A percentile compares a stretch with the other conserved stretches of the same genome.
Evolutionary conservation across 257 asterid genomes (phyloP).

Genomic region (Fraxinus quadrangulata): DNA sequence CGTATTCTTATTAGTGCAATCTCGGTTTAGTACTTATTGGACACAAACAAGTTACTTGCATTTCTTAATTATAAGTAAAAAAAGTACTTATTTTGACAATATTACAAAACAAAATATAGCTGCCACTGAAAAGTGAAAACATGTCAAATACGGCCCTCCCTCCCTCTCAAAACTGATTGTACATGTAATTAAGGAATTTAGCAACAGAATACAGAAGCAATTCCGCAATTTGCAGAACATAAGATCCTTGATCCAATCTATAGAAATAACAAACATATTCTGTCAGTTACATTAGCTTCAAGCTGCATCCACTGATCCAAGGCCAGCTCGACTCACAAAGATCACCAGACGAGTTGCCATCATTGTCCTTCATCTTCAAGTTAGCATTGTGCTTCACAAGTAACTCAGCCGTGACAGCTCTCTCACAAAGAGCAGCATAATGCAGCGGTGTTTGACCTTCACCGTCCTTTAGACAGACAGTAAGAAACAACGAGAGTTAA

Average conservation of each 20-base stretch:
- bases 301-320: conserved; percentile 44
- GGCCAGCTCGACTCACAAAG: conserved; percentile 73
- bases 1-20: neutral
- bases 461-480: conserved; percentile 53
- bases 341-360: conserved; percentile 73
- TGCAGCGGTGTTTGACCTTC: conserved; percentile 95
- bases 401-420: conserved; percentile 67
- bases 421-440: conserved; percentile 92
- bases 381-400: conserved; percentile 81
- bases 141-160: too few relatives aligned
- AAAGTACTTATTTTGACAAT: neutral
- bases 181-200: neutral
- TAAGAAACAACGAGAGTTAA: neutral
- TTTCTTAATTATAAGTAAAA: too few relatives aligned
- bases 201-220: neutral
- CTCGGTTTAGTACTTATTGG: neutral
- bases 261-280: neutral
- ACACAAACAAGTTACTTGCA: too few relatives aligned
- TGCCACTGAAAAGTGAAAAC: neutral
- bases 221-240: neutral
- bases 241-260: neutral
- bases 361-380: conserved; percentile 60
- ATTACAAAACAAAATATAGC: neutral
- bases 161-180: too few relatives aligned
- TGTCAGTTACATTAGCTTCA: conserved; percentile 33